Evolutionary conservation across 768 basidiomycete genomes (phyloP).

Genomic region (Serendipita sp.): DNA sequence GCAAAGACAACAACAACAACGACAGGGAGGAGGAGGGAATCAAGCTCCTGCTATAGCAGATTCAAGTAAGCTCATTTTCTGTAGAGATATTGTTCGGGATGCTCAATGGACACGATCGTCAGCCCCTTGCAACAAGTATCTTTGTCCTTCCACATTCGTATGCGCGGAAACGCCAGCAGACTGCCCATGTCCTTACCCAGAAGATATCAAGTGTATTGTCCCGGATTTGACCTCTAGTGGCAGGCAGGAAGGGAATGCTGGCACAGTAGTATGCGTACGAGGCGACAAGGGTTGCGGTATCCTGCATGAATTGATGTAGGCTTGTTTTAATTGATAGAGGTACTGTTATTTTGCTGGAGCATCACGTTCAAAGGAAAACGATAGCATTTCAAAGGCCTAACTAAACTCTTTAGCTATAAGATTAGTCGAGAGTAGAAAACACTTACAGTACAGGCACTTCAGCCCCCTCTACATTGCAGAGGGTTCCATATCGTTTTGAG

Average conservation of each 20-base stretch:
- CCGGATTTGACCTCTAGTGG: slow-evolving; percentile 32
- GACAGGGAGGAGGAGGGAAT: slow-evolving; percentile 36
- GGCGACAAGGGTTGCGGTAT: slow-evolving; percentile 46
- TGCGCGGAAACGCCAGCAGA: slow-evolving; percentile 47
- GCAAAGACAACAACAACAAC: slow-evolving; percentile 40
- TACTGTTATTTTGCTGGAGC: neutral
- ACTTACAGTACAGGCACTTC: neutral
- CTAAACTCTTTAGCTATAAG: neutral
- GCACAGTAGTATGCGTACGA: slow-evolving; percentile 54
- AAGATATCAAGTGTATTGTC: slow-evolving; percentile 63
- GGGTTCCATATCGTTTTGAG: slow-evolving; percentile 4
- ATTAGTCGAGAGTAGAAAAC: neutral
- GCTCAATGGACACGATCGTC: neutral
- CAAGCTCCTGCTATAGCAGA: slow-evolving; percentile 57
- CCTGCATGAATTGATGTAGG: slow-evolving; percentile 33
- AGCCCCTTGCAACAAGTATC: slow-evolving; percentile 61
- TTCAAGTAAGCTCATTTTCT: slow-evolving; percentile 29
- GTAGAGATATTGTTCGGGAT: neutral
- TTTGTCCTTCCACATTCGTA: slow-evolving; percentile 58
- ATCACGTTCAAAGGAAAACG: neutral
- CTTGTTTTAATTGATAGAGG: neutral
- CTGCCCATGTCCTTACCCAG: slow-evolving; percentile 61
- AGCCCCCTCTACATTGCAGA: neutral
- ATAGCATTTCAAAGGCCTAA: slow-evolving; percentile 21
- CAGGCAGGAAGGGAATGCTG: slow-evolving; percentile 26